Conservation (phyloP, 1,284 basidiomycete species). For the Cryptococcus sp. region DNA sequence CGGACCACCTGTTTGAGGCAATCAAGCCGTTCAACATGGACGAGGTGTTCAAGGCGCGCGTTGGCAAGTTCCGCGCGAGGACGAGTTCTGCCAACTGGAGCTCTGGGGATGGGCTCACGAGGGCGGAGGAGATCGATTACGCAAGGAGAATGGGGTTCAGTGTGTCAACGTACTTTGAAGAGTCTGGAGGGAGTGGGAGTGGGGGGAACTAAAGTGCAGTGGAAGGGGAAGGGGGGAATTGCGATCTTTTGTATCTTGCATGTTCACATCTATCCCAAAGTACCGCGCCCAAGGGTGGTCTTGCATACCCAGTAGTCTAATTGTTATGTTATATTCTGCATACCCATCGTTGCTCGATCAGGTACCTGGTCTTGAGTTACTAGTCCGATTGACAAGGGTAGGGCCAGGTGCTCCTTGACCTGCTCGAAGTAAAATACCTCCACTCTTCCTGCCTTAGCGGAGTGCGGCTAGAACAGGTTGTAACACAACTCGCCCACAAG, state of each 20-base stretch:
- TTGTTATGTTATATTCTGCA: not conserved
- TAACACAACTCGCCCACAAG: not conserved
- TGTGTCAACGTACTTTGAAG: conserved; percentile 8
- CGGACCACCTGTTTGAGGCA: conserved; percentile 85
- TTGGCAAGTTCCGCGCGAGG: conserved; percentile 67
- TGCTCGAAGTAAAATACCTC: too few species aligned
- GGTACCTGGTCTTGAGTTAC: too few species aligned
- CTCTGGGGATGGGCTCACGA: conserved; percentile 75
- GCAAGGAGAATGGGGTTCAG: conserved; percentile 81
- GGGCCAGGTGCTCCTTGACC: too few species aligned
- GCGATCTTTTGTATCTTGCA: not conserved
- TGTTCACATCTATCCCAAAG: not conserved
- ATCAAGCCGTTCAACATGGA: conserved; percentile 78
- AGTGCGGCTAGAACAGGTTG: not conserved
- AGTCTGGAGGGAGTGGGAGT: not conserved
- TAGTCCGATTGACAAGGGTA: too few species aligned
- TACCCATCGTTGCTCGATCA: too few species aligned
- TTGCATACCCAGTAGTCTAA: not conserved
- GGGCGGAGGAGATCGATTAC: conserved; percentile 79
- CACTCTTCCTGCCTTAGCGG: not conserved
- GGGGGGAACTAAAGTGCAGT: not conserved
- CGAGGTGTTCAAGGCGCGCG: conserved; percentile 61
- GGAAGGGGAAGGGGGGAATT: not conserved
- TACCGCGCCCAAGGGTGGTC: not conserved
- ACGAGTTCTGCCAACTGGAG: conserved; percentile 90